These are phyloP conservation scores for Monascus ruber DNA, from an alignment of 2,329 filamentous ascomycete species.

Conservation along the genomic window DNA sequence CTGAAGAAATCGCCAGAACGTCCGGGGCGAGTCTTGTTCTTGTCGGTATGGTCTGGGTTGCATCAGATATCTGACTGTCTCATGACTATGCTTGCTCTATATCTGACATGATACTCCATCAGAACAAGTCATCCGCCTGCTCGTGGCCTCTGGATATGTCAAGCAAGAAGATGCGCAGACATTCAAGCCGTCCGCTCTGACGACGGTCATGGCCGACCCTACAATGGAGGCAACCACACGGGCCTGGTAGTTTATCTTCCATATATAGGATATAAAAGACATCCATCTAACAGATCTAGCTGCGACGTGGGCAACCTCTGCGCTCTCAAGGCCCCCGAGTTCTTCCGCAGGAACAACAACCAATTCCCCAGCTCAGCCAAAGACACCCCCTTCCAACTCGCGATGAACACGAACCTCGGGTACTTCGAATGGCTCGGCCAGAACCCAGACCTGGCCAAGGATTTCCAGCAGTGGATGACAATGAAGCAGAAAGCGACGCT, in stretches of 20 bases:
- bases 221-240: slow-evolving; percentile 9
- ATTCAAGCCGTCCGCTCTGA: slow-evolving; percentile 10
- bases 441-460: slow-evolving; percentile 5
- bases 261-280: neutral
- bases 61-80: no score
- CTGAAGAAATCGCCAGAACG: slow-evolving; percentile 4
- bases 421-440: slow-evolving; percentile 9
- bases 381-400: slow-evolving; percentile 10
- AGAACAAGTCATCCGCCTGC: slow-evolving; percentile 9
- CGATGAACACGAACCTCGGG: slow-evolving; percentile 5
- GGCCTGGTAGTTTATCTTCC: slow-evolving; percentile 3
- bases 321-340: slow-evolving; percentile 7
- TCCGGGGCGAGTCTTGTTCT: slow-evolving; percentile 6
- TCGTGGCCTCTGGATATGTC: slow-evolving; percentile 8
- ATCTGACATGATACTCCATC: neutral
- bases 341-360: slow-evolving; percentile 7
- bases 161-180: slow-evolving; percentile 6
- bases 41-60: neutral
- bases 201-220: slow-evolving; percentile 9
- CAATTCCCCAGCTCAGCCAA: slow-evolving; percentile 4
- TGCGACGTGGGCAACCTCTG: slow-evolving; percentile 6
- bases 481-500: slow-evolving; percentile 4
- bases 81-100: no score
- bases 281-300: neutral
- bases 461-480: slow-evolving; percentile 10